Evolutionary conservation across 331 rosid genomes (phyloP), one percentile per base, ranked within the genome.

Genomic region (Pyrus hybrid): DNA sequence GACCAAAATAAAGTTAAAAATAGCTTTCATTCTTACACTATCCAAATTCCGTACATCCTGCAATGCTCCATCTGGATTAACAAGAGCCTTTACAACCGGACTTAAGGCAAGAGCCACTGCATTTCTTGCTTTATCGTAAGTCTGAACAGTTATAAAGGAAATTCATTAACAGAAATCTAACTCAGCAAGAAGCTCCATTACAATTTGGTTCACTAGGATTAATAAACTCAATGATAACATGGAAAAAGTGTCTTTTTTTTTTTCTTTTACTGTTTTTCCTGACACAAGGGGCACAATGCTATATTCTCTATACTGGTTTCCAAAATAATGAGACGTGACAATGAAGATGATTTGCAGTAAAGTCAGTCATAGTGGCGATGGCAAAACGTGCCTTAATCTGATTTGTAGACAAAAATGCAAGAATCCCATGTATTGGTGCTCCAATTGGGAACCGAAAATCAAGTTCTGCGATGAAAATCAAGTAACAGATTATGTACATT

Each of bases 21-120:
- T 54, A 30, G 45, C 76, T 28, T 70, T 75, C 71, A 61, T 57
- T 73, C 99, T 86, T 89, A 95, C 97, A 70, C 85, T 82, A 78
- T 95, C 99, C 86, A 95, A 86, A 80, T 92, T 79, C 85, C 99
- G 76, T 68, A 95, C 93, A 77, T 92, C 96, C 87, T 69, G 81
- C 93, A 95, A 68, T 73, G 97, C 99, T 75, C 90, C 99, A 86
- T 95, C 97, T 68, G 99, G 97, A 82, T 95, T 79, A 74, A 95
- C 90, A 75, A 95, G 97, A 83, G 99, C 97, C 85, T 51, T 92
- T 69, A 95, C 99, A 82, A 95, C 97, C 49, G 99, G 99, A 86
- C 99, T 95, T 76, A 90, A 83, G 33, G 97, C 97, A 64, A 95
- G 97, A 76, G 99, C 99, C 80, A 95, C 25, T 12, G 99, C 99